Evolutionary conservation across 1,139 yeast species (phyloP), one percentile per base, ranked within the genome.

Genomic region (Scheffersomyces lignicola): DNA sequence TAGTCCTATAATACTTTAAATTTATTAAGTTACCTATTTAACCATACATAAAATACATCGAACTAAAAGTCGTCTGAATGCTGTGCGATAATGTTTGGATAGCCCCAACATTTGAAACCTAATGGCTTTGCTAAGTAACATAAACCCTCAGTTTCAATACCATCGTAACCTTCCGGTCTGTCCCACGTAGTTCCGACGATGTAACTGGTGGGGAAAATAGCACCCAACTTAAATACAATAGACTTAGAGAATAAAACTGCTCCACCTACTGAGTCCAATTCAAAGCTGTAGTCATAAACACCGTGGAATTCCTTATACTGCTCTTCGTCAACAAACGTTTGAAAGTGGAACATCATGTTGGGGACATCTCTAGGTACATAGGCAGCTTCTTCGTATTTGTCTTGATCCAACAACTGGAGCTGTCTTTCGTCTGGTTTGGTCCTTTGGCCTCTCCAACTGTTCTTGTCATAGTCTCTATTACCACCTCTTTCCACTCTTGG

Each of bases 91-190:
- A 62, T 41, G 39, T 67, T 66, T 8, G 73, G 73, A 62, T 63
- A 59, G 4, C 65, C 73, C 56, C 60, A 69, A 44, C 79, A 74
- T 26, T 47, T 46, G 47, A 69, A 73, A 1, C 76, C 77, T 23
- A 70, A 48, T 0, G 62, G 48, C 35, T 60, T 65, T 1, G 78
- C 78, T 22, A 59, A 48, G 43, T 72, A 74, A 42, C 80, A 74
- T 10, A 74, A 34, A 0, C 79, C 78, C 49, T 73, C 78, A 3
- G 76, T 71, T 44, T 73, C 79, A 28, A 74, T 66, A 15, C 79
- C 80, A 48, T 74, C 79, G 43, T 63, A 73, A 2, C 79, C 79
- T 44, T 72, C 78, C 3, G 42, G 34, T 36, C 75, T 54, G 2
- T 61, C 62, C 78, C 78, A 73, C 3, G 73, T 57, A 1, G 73